These are phyloP conservation scores for Pleurotus eryngii DNA, from an alignment of 768 basidiomycete species.

Conservation along the genomic window DNA sequence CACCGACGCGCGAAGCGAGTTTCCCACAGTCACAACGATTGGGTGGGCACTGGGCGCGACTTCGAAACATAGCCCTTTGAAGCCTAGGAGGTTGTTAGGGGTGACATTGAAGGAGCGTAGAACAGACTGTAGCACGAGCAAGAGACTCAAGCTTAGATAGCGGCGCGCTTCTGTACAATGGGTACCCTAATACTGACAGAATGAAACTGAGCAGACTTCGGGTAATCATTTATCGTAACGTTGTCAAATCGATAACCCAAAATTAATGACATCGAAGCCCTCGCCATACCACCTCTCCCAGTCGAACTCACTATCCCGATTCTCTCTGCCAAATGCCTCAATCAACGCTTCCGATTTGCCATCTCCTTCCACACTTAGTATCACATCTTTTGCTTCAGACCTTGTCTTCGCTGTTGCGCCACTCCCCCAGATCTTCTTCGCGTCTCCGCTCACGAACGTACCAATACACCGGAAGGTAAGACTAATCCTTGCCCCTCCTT, in stretches of 20 bases:
- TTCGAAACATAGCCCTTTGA: not conserved
- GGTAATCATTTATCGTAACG: too few species aligned
- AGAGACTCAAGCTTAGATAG: too few species aligned
- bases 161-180: too few species aligned
- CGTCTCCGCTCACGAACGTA: conserved; percentile 60
- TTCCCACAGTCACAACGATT: not conserved
- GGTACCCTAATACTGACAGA: too few species aligned
- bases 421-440: conserved; percentile 62
- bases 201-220: too few species aligned
- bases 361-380: conserved; percentile 48
- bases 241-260: conserved; percentile 15
- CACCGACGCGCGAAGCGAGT: too few species aligned
- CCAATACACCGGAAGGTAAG: conserved; percentile 78
- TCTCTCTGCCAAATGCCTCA: conserved; percentile 70
- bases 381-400: conserved; percentile 50
- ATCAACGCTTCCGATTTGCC: conserved; percentile 35
- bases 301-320: conserved; percentile 64
- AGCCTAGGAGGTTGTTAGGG: too few species aligned
- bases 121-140: too few species aligned
- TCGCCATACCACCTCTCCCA: conserved; percentile 65
- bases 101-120: too few species aligned
- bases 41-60: not conserved
- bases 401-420: conserved; percentile 64
- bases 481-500: conserved; percentile 69
- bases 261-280: conserved; percentile 71